These are phyloP conservation scores for Liquidambar formosana DNA, from an alignment of 164 flowering plant genomes.

Conservation along the genomic window DNA sequence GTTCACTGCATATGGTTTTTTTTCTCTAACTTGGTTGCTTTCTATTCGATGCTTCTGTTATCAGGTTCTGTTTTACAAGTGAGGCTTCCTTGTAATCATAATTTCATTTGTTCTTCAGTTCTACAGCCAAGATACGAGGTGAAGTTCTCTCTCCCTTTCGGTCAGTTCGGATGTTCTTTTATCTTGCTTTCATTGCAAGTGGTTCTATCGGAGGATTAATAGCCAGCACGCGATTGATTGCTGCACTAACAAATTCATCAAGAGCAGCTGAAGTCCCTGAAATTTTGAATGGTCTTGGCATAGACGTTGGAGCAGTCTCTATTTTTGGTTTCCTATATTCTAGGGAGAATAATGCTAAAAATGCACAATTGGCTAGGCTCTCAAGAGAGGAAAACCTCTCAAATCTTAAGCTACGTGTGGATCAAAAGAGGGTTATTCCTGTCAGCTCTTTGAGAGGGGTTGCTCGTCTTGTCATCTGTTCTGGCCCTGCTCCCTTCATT, in stretches of 20 bases:
- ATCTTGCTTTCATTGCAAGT: slow-evolving; percentile 89
- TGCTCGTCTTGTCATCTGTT: slow-evolving; percentile 82
- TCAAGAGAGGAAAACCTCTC: slow-evolving; percentile 87
- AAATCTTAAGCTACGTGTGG: slow-evolving; percentile 79
- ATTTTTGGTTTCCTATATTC: slow-evolving; percentile 74
- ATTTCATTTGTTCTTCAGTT: slow-evolving; percentile 52
- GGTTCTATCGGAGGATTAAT: slow-evolving; percentile 80
- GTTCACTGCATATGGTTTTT: background rate
- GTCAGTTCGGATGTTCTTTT: slow-evolving; percentile 92
- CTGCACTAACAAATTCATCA: slow-evolving; percentile 60
- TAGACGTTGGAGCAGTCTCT: slow-evolving; percentile 78
- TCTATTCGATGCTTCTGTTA: background rate
- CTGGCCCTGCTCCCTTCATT: slow-evolving; percentile 76
- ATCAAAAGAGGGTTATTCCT: slow-evolving; percentile 57
- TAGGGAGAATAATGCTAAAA: slow-evolving; percentile 68
- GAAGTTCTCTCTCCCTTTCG: slow-evolving; percentile 97
- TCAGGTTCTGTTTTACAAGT: slow-evolving; percentile 20
- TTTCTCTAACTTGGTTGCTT: slow-evolving; percentile 6
- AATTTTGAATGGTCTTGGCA: slow-evolving; percentile 62
- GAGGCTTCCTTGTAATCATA: slow-evolving; percentile 16
- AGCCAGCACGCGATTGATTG: slow-evolving; percentile 65
- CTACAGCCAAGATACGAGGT: slow-evolving; percentile 82
- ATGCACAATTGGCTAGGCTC: slow-evolving; percentile 78
- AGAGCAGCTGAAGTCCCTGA: slow-evolving; percentile 57
- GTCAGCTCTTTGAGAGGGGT: slow-evolving; percentile 68